A percentile compares a stretch with the other conserved stretches of the same genome.
phyloP scores from a whole-genome alignment of 2,329 filamentous ascomycete genomes.

The Didymella lethalis region DNA sequence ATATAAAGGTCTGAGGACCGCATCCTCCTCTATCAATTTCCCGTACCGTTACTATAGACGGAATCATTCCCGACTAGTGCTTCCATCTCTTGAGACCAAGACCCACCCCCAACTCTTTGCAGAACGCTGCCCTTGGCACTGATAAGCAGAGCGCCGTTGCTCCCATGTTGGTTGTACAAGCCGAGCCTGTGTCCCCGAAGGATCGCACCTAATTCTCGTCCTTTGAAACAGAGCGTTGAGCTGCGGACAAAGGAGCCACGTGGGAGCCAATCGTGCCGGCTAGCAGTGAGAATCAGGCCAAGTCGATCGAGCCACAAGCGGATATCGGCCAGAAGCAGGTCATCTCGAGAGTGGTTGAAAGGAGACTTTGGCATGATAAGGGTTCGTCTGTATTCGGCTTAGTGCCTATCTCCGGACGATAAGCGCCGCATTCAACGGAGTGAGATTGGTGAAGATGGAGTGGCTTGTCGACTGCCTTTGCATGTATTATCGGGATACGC shows the following conservation, averaged over 20 bases:
- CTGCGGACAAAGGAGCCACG: neutral
- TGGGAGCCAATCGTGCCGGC: conserved; percentile 20
- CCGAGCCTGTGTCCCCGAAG: conserved; percentile 22
- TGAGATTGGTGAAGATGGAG: conserved; percentile 26
- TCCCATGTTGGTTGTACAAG: conserved; percentile 23
- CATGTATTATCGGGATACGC: conserved; percentile 26
- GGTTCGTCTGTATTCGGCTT: conserved; percentile 20
- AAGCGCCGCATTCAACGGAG: conserved; percentile 3
- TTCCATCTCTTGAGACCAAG: conserved; percentile 22
- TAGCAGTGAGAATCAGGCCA: conserved; percentile 23
- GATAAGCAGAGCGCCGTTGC: conserved; percentile 35
- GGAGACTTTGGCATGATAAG: conserved; percentile 36
- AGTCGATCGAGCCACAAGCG: conserved; percentile 19
- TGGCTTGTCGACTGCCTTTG: conserved; percentile 21
- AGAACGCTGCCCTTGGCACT: conserved; percentile 39
- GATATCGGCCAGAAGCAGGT: conserved; percentile 19
- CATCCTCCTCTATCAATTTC: conserved; percentile 21
- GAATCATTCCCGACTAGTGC: conserved; percentile 20
- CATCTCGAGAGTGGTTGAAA: conserved; percentile 25
- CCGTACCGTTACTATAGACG: conserved; percentile 17
- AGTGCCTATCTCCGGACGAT: conserved; percentile 8
- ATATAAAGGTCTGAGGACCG: conserved; percentile 29
- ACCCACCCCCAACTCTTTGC: conserved; percentile 29
- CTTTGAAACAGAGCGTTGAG: conserved; percentile 16
- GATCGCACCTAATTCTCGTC: conserved; percentile 16